These are phyloP conservation scores for Penicillium sp. DNA, from an alignment of 2,329 filamentous ascomycete species.

Conservation along the genomic window DNA sequence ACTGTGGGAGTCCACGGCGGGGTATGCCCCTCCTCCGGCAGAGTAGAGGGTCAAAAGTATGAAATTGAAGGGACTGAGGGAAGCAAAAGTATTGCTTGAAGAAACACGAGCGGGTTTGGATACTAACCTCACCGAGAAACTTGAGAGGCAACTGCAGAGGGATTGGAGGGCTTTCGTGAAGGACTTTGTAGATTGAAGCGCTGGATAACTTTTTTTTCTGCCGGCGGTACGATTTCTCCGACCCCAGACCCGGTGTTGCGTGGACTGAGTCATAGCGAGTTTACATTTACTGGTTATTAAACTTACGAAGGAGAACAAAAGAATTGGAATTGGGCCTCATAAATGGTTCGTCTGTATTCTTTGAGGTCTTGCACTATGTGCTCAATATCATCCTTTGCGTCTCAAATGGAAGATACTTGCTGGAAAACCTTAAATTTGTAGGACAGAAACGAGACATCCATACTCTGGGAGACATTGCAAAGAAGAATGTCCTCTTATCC, in stretches of 20 bases:
- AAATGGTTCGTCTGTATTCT: no score
- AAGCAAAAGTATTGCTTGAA: not conserved
- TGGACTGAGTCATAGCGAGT: slow-evolving; percentile 7
- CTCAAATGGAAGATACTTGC: no score
- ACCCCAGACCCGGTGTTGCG: slow-evolving; percentile 11
- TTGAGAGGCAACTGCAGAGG: slow-evolving; percentile 28
- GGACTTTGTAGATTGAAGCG: slow-evolving; percentile 11
- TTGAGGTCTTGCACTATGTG: no score
- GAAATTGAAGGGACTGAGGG: not conserved
- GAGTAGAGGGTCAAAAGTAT: not conserved
- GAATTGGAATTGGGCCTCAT: no score
- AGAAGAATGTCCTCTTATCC: no score
- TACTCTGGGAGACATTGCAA: no score
- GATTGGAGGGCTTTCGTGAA: slow-evolving; percentile 13
- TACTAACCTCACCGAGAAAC: slow-evolving; percentile 29
- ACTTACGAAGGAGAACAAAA: no score
- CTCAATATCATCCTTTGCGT: no score
- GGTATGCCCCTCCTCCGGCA: slow-evolving; percentile 23
- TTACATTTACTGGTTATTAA: no score
- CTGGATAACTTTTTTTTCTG: slow-evolving; percentile 29
- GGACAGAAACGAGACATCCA: not conserved
- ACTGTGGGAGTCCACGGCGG: slow-evolving; percentile 26
- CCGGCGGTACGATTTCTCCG: slow-evolving; percentile 30
- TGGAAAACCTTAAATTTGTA: slow-evolving; percentile 3
- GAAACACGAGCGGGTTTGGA: not conserved